Base-by-base conservation (phyloP, 768 basidiomycete species). In the Mycena haematopus region DNA sequence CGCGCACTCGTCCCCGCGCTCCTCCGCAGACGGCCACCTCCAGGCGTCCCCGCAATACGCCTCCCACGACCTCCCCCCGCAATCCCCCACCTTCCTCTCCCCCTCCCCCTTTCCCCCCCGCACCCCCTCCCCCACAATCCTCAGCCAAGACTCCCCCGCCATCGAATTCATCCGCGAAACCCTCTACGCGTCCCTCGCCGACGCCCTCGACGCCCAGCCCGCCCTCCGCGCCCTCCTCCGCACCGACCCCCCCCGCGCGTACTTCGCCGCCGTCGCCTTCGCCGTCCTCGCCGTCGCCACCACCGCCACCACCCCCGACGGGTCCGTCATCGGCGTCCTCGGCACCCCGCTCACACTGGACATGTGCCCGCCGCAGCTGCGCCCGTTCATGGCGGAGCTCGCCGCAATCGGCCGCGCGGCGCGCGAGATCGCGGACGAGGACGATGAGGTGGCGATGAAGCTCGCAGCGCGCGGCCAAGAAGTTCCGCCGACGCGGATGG, bases 111-210 rank as follows among this genome's bases (percentile, higher is more conserved):
- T 63, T 52, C 64, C 70, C 45, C 40, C 75, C 19, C 77, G 68
- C 66, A 75, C 62, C 33, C 57, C 63, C 3, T 76, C 78, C 0
- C 79, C 77, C 0, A 76, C 81, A 6, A 72, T 84, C 33, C 75
- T 84, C 25, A 68, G 80, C 0, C 78, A 80, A 17, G 77, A 82
- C 22, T 84, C 90, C 0, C 84, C 85, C 5, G 88, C 86, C 0
- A 89, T 95, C 65, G 84, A 87, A 57, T 80, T 90, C 70, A 94
- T 95, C 62, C 89, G 93, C 27, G 92, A 95, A 74, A 93, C 93
- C 0, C 82, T 95, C 19, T 95, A 94, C 73, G 91, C 93, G 0
- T 84, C 91, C 2, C 80, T 95, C 3, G 92, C 82, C 0, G 91
- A 92, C 65, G 86, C 83, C 0, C 80, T 94, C 47, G 82, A 86